These are phyloP conservation scores for Blastobotrys terrestris DNA, from an alignment of 805 yeast species.

Conservation along the genomic window DNA sequence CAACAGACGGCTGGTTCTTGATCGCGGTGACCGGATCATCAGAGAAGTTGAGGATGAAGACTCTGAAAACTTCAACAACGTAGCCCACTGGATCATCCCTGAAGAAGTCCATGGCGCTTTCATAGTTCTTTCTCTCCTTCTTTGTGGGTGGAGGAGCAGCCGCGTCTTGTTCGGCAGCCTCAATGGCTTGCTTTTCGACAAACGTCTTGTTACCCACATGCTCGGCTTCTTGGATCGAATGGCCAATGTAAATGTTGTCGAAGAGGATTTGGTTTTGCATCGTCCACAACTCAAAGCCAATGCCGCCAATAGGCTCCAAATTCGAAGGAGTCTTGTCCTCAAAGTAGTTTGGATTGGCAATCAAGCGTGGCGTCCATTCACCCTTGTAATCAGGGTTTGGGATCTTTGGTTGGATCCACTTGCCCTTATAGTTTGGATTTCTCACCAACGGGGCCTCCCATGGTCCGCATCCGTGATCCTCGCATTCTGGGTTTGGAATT, in stretches of 20 bases:
- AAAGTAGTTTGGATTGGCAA: slow-evolving; percentile 64
- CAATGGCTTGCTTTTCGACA: slow-evolving; percentile 33
- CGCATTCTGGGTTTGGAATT: slow-evolving; percentile 69
- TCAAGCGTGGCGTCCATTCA: slow-evolving; percentile 61
- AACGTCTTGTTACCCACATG: slow-evolving; percentile 71
- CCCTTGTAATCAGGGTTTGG: slow-evolving; percentile 76
- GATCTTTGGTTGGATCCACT: slow-evolving; percentile 65
- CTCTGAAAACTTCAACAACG: slow-evolving; percentile 21
- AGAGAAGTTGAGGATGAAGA: slow-evolving; percentile 28
- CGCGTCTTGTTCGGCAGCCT: slow-evolving; percentile 23
- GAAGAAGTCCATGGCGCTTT: slow-evolving; percentile 26
- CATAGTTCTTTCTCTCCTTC: slow-evolving; percentile 16
- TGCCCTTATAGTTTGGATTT: slow-evolving; percentile 70
- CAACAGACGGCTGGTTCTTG: slow-evolving; percentile 32
- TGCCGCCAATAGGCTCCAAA: slow-evolving; percentile 63
- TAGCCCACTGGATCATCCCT: slow-evolving; percentile 31
- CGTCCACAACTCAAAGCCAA: slow-evolving; percentile 89
- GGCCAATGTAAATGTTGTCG: slow-evolving; percentile 82
- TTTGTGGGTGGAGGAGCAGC: slow-evolving; percentile 21
- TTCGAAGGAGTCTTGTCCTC: slow-evolving; percentile 54
- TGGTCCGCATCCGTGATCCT: slow-evolving; percentile 59
- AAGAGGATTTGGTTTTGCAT: slow-evolving; percentile 70
- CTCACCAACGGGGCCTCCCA: slow-evolving; percentile 65
- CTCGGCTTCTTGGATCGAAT: slow-evolving; percentile 80
- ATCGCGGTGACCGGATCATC: slow-evolving; percentile 29